A percentile compares a stretch with the other conserved stretches of the same genome.
phyloP scores from a whole-genome alignment of 441 rosid species.

The Gossypium laxum region DNA sequence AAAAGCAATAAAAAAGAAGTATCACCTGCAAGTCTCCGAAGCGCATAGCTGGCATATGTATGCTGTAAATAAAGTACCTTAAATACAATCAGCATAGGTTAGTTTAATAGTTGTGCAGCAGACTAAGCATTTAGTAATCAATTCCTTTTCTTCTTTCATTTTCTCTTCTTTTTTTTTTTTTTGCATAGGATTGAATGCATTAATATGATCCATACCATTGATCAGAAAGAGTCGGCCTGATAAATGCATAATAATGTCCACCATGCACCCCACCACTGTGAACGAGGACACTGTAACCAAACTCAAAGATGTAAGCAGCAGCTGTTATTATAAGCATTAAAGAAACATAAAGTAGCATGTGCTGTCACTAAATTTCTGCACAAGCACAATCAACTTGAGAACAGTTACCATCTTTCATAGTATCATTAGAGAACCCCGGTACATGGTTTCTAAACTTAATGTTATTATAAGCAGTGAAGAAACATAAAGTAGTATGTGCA shows the following conservation, averaged over 20 bases:
- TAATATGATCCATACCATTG: slow-evolving; percentile 28
- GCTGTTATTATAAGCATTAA: not conserved
- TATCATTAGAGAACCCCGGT: not conserved
- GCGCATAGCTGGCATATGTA: not conserved
- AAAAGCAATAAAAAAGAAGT: not conserved
- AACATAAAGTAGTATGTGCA: not conserved
- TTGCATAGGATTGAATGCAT: not conserved
- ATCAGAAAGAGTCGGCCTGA: slow-evolving; percentile 41
- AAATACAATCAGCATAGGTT: not conserved
- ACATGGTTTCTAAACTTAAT: not conserved
- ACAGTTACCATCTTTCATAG: not conserved
- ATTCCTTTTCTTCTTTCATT: not conserved
- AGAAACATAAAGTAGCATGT: not conserved
- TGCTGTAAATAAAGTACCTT: not conserved
- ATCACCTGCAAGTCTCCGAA: not conserved
- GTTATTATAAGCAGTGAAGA: not conserved
- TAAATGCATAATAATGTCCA: slow-evolving; percentile 44
- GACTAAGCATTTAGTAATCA: not conserved
- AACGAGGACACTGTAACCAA: slow-evolving; percentile 32
- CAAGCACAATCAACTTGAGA: not conserved
- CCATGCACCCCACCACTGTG: slow-evolving; percentile 45
- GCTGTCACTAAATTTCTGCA: not conserved
- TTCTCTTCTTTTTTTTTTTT: not conserved
- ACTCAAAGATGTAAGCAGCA: not conserved
- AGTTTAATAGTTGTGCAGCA: not conserved